These are phyloP conservation scores for Leishmania turanica DNA, from an alignment of 208 protist genomes.

Conservation along the genomic window DNA sequence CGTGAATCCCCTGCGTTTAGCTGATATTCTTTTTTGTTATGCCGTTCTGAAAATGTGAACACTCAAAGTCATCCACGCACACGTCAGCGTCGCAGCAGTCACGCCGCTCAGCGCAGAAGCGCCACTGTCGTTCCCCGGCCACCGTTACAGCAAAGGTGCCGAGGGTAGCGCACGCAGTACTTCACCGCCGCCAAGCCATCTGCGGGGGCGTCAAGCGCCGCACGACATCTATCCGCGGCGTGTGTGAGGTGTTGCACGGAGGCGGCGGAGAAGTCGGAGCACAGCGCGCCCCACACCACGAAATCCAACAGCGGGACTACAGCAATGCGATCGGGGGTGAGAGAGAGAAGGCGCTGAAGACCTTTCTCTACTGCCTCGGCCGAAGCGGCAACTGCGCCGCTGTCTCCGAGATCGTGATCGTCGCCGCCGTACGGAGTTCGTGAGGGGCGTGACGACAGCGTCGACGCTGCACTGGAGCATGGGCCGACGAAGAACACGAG, in stretches of 20 bases:
- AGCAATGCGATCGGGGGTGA: conserved; percentile 9
- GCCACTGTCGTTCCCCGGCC: conserved; percentile 22
- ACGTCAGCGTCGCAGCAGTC: background rate
- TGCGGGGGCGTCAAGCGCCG: background rate
- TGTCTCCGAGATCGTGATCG: background rate
- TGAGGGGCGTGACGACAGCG: background rate
- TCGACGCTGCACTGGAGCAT: background rate
- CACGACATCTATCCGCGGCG: conserved; percentile 2
- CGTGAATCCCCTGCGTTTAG: background rate
- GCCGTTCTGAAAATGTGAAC: background rate
- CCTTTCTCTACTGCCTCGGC: background rate
- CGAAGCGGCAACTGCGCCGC: background rate
- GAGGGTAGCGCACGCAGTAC: conserved; percentile 28
- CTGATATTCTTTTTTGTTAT: too few species aligned
- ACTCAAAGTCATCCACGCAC: background rate
- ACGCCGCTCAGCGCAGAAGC: background rate
- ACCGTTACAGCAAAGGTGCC: conserved; percentile 18
- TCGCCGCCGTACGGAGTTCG: background rate
- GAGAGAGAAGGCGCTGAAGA: conserved; percentile 2
- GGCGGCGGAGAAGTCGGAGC: conserved; percentile 22
- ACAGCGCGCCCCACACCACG: conserved; percentile 22
- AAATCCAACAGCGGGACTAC: conserved; percentile 31
- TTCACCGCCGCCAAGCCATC: conserved; percentile 22
- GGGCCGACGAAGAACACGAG: conserved; percentile 5
- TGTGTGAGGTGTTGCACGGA: background rate